Evolutionary conservation across 208 protist species (phyloP).

Genomic region (Blastocrithidia nonstop): DNA sequence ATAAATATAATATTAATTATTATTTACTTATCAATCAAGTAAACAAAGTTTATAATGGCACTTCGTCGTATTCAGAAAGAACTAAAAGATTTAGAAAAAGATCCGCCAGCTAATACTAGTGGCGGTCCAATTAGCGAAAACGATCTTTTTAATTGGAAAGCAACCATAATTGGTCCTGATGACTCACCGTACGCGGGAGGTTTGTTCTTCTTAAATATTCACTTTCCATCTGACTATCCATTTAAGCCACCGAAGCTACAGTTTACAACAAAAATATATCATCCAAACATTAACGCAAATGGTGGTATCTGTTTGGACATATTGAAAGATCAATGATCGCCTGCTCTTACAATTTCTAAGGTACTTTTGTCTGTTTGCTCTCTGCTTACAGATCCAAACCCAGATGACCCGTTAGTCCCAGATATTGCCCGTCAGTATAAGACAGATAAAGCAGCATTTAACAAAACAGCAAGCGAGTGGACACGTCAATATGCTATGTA

Average conservation of each 20-base stretch:
- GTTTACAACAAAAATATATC: conserved; percentile 93
- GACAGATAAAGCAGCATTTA: conserved; percentile 80
- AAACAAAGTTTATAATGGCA: conserved; percentile 50
- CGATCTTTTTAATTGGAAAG: conserved; percentile 95
- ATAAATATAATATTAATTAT: conserved; percentile 3
- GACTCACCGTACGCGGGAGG: conserved; percentile 95
- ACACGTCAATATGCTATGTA: conserved; percentile 43
- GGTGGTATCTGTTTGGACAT: conserved; percentile 98
- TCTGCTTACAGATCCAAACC: conserved; percentile 98
- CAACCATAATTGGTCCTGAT: conserved; percentile 92
- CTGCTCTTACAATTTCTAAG: conserved; percentile 96
- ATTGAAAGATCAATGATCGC: conserved; percentile 94
- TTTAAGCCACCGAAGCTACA: conserved; percentile 90
- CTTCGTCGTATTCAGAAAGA: conserved; percentile 92
- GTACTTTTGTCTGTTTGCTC: conserved; percentile 98
- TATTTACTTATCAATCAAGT: background rate
- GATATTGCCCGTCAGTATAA: conserved; percentile 96
- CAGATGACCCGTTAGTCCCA: conserved; percentile 96
- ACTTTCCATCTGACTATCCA: conserved; percentile 98
- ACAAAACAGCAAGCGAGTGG: conserved; percentile 91
- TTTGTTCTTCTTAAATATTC: conserved; percentile 97
- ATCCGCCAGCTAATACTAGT: conserved; percentile 92
- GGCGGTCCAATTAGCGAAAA: conserved; percentile 89
- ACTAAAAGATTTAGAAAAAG: conserved; percentile 88
- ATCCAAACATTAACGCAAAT: conserved; percentile 95